These are phyloP conservation scores for Aphanomyces astaci DNA, from an alignment of 352 stramenopile genomes.

Conservation along the genomic window DNA sequence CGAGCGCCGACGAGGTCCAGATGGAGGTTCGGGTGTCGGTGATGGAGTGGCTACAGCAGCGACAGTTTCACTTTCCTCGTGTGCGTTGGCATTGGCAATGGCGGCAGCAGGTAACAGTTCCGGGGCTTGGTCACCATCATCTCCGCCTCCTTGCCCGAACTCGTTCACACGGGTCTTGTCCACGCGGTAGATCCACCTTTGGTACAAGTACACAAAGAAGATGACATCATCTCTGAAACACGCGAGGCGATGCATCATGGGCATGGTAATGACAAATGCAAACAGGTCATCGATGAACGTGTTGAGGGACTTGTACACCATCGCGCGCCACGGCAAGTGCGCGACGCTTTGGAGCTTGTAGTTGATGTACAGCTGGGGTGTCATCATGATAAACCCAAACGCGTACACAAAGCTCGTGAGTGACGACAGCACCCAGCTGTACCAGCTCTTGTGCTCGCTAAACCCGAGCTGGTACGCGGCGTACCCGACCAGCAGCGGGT, in stretches of 20 bases:
- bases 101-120: conserved; percentile 20
- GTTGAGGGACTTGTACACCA: conserved; percentile 98
- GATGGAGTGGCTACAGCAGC: neutral
- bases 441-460: conserved; percentile 94
- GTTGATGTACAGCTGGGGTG: conserved; percentile 97
- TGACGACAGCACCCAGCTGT: conserved; percentile 95
- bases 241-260: conserved; percentile 95
- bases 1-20: neutral
- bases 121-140: conserved; percentile 31
- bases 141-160: conserved; percentile 84
- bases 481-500: conserved; percentile 88
- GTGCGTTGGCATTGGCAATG: neutral
- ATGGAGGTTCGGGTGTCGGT: neutral
- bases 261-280: conserved; percentile 97
- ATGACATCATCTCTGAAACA: conserved; percentile 99
- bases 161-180: conserved; percentile 89
- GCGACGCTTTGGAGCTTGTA: conserved; percentile 97
- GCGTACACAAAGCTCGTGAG: conserved; percentile 97
- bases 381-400: conserved; percentile 99
- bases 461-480: conserved; percentile 92
- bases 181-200: conserved; percentile 95
- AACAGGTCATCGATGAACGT: conserved; percentile 98
- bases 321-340: conserved; percentile 94
- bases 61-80: neutral
- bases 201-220: conserved; percentile 99